Conservation (phyloP, 2,329 filamentous ascomycete genomes). For the Bertia moriformis region DNA sequence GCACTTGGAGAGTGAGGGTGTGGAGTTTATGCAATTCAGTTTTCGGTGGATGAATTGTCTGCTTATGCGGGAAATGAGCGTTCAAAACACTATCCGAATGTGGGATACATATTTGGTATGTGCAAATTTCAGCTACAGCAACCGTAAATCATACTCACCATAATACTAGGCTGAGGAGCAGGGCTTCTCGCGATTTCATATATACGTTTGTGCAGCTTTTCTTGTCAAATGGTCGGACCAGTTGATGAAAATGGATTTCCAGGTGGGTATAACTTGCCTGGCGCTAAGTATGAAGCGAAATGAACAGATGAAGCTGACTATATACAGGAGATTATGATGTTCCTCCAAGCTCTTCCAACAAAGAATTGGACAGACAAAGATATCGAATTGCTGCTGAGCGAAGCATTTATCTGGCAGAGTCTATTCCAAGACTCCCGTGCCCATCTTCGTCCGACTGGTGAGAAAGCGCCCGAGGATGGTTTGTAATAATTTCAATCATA, state of each 20-base stretch:
- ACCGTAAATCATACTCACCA: neutral
- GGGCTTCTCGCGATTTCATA: slow-evolving; percentile 93
- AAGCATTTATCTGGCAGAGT: slow-evolving; percentile 98
- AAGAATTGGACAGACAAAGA: slow-evolving; percentile 95
- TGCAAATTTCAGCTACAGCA: slow-evolving; percentile 5
- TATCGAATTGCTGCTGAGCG: slow-evolving; percentile 84
- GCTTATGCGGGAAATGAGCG: slow-evolving; percentile 91
- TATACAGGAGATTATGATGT: slow-evolving; percentile 75
- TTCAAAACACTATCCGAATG: slow-evolving; percentile 94
- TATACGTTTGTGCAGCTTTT: slow-evolving; percentile 96
- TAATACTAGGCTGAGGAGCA: slow-evolving; percentile 78
- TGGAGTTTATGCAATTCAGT: slow-evolving; percentile 98
- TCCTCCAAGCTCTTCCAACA: slow-evolving; percentile 84
- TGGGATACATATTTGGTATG: slow-evolving; percentile 97
- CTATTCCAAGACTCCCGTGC: slow-evolving; percentile 88
- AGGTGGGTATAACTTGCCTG: slow-evolving; percentile 27
- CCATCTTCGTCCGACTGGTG: slow-evolving; percentile 42
- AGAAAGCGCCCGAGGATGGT: neutral
- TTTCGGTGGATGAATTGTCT: slow-evolving; percentile 99
- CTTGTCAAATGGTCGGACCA: slow-evolving; percentile 96
- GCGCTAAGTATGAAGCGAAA: neutral
- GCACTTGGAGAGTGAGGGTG: slow-evolving; percentile 77
- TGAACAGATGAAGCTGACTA: neutral
- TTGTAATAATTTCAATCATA: neutral
- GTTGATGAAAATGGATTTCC: slow-evolving; percentile 90